Base-by-base conservation (phyloP, 2,329 filamentous ascomycete genomes). In the Septoria petroselini region DNA sequence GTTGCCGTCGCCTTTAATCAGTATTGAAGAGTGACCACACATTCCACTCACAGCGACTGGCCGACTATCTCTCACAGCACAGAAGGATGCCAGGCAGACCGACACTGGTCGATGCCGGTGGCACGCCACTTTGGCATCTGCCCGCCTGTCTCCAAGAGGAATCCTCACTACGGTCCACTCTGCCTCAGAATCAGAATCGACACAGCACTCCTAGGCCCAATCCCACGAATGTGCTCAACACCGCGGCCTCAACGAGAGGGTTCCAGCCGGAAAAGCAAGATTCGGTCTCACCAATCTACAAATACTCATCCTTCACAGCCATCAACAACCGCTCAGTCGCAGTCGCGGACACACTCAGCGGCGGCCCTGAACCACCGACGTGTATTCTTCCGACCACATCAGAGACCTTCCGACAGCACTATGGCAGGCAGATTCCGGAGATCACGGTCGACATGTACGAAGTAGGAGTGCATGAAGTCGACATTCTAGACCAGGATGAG, bases 361-460 rank as follows among this genome's bases (percentile, higher is more conserved):
- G 11, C 9, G 12, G 9, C 12, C 3, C 12, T 7, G 15, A 34
- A 21, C 14, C n/a, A 15, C 19, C 29, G 27, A 35, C 34, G 33
- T 27, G 34, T 11, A 43, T 53, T 19, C 11, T 35, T 4, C 50
- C 45, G 1, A 50, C 47, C 30, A 43, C 44, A 17, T 46, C 51
- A 27, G 47, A 50, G 23, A 41, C 30, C 12, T 53, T 53, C 27
- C 27, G 27, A 11, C 31, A 40, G 23, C 43, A 40, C 15, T 43
- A 51, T 31, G 37, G 41, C 8, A 42, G 48, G 18, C 21, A 31
- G 18, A 52, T 54, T 12, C 34, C 34, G 6, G 43, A 48, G n/a
- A 30, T 51, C 43, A 40, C 29, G 23, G 38, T 53, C 15, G 47
- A 50, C 19, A 53, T 53, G 51, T 50, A 53, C 21, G 51, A 53